Evolutionary conservation across 2,329 filamentous ascomycete species (phyloP).

Genomic region (Capronia epimyces): DNA sequence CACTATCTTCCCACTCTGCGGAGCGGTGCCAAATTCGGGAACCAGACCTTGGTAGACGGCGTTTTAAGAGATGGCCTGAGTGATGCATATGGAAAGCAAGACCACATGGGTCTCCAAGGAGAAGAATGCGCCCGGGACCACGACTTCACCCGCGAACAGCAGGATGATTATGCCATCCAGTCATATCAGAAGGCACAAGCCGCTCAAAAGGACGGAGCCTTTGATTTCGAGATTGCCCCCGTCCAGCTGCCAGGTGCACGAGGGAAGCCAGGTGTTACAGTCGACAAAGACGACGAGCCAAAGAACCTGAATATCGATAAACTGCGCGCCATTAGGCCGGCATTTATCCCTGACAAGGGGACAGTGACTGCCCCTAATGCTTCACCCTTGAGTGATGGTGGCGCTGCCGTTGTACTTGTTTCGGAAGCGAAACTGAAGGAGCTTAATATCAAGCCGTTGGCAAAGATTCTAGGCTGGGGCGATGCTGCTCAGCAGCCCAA

Average conservation of each 20-base stretch:
- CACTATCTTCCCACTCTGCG: slow-evolving; percentile 90
- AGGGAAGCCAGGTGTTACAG: slow-evolving; percentile 75
- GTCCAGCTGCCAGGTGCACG: slow-evolving; percentile 81
- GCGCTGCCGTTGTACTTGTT: slow-evolving; percentile 84
- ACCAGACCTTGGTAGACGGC: slow-evolving; percentile 82
- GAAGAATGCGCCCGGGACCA: slow-evolving; percentile 90
- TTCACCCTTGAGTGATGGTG: slow-evolving; percentile 91
- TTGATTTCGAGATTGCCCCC: slow-evolving; percentile 80
- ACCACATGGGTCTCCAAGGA: slow-evolving; percentile 91
- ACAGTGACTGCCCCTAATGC: slow-evolving; percentile 96
- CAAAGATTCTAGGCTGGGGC: slow-evolving; percentile 95
- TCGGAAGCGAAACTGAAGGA: slow-evolving; percentile 92
- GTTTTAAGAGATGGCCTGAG: slow-evolving; percentile 91
- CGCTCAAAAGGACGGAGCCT: slow-evolving; percentile 73
- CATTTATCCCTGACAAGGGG: slow-evolving; percentile 68
- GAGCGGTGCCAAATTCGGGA: slow-evolving; percentile 85
- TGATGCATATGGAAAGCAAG: slow-evolving; percentile 83
- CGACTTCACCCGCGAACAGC: slow-evolving; percentile 71
- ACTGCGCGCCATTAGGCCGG: slow-evolving; percentile 77
- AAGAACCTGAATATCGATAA: slow-evolving; percentile 85
- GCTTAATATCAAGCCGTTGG: slow-evolving; percentile 82
- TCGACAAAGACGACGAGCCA: slow-evolving; percentile 88
- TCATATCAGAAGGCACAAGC: slow-evolving; percentile 91
- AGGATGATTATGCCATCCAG: slow-evolving; percentile 93
- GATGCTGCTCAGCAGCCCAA: slow-evolving; percentile 86